Base-by-base conservation (phyloP, 352 stramenopile species). In the Globisporangium nagaii region DNA sequence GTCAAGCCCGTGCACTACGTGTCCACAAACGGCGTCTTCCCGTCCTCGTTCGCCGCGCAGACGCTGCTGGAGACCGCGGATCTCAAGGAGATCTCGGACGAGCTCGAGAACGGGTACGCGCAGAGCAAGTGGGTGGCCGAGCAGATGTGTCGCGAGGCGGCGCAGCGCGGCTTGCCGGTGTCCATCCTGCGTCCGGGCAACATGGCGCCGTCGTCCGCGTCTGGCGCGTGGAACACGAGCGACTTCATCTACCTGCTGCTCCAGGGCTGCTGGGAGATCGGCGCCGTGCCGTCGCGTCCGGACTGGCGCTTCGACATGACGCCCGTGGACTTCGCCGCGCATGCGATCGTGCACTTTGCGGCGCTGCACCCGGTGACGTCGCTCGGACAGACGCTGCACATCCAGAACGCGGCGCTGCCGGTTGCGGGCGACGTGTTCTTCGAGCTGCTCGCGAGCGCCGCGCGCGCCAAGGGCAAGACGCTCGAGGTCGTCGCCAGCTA, bases 41-140 rank as follows among this genome's bases (percentile, higher is more conserved):
- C 88, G 0, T 76, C 65, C 0, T 68, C 66, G 3, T 64, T 75
- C 30, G 13, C 47, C 4, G 66, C 37, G 1, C 27, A 68, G 6
- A 68, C 57, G 31, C 67, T 84, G 10, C 46, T 68, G 12, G 79
- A 90, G 49, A 87, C 66, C 10, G 72, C 73, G 1, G 63, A 86
- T 48, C 60, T 90, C 44, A 71, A 56, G 2, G 73, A 88, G 45
- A 28, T 75, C 19, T 86, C 73, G 13, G 70, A 87, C 24, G 59
- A 75, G 39, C 57, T 96, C 10, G 73, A 85, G 11, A 92, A 93
- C 53, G 87, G 86, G 17, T 96, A 95, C 58, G 83, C 81, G 15
- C 86, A 96, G 66, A 94, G 75, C 53, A 97, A 97, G 60, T 97
- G 90, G 90, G 88, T 96, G 32, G 80, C 89, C 2, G 90, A 97